Conservation (phyloP, 331 rosid species). For the Malus hybrid region DNA sequence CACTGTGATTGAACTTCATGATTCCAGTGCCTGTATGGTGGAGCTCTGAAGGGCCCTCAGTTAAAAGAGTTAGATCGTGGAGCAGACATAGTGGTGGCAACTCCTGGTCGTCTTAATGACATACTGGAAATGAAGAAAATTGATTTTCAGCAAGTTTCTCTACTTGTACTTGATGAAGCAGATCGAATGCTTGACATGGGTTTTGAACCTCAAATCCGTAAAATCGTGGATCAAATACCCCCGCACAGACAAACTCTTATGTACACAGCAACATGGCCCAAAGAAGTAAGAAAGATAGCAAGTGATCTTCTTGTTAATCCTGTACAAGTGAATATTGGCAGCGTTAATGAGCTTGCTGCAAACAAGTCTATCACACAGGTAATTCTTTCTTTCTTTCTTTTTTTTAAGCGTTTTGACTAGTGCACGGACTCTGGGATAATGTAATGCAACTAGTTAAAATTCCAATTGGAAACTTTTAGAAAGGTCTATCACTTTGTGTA, state of each 20-base stretch:
- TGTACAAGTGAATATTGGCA: slow-evolving; percentile 97
- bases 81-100: slow-evolving; percentile 96
- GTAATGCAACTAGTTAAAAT: background rate
- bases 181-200: slow-evolving; percentile 99
- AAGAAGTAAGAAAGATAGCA: slow-evolving; percentile 97
- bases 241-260: slow-evolving; percentile 93
- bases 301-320: slow-evolving; percentile 91
- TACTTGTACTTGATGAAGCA: slow-evolving; percentile 98
- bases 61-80: slow-evolving; percentile 88
- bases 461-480: background rate
- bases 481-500: background rate
- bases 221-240: slow-evolving; percentile 95
- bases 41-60: slow-evolving; percentile 88
- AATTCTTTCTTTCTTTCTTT: background rate
- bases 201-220: slow-evolving; percentile 97
- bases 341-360: slow-evolving; percentile 89
- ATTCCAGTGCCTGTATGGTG: slow-evolving; percentile 94
- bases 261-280: slow-evolving; percentile 99
- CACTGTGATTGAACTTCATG: slow-evolving; percentile 23
- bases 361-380: slow-evolving; percentile 98
- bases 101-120: slow-evolving; percentile 97
- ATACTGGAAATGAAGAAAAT: slow-evolving; percentile 93
- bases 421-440: no score
- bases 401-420: no score
- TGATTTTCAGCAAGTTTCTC: slow-evolving; percentile 79